phyloP scores from a whole-genome alignment of 495 filamentous ascomycete genomes.

The Margaritispora aquatica region DNA sequence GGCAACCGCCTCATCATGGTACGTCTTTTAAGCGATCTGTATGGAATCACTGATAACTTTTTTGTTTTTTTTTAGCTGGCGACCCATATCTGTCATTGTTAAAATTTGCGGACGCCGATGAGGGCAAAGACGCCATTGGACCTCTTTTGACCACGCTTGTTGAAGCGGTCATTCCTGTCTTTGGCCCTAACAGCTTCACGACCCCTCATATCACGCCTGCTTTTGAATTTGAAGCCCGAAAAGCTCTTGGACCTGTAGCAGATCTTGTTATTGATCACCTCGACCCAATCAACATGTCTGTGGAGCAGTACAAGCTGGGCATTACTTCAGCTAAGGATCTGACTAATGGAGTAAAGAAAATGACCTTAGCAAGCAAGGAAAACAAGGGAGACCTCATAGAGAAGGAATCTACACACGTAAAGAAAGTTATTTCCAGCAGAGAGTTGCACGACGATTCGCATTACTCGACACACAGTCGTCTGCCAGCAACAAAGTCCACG shows the following conservation, averaged over 20 bases:
- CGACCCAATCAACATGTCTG: slow-evolving; percentile 22
- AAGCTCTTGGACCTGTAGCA: slow-evolving; percentile 24
- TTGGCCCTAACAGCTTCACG: slow-evolving; percentile 31
- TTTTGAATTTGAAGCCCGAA: slow-evolving; percentile 27
- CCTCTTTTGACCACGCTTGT: slow-evolving; percentile 37
- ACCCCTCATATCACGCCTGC: slow-evolving; percentile 13
- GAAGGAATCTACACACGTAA: neutral
- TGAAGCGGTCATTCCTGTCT: slow-evolving; percentile 36
- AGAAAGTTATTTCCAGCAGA: slow-evolving; percentile 6
- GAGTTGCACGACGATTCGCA: slow-evolving; percentile 15
- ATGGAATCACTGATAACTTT: too few species aligned
- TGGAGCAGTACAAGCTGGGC: neutral
- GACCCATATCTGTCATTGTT: slow-evolving; percentile 38
- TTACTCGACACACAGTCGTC: neutral
- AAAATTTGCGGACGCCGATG: slow-evolving; percentile 37
- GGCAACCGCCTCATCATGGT: slow-evolving; percentile 25
- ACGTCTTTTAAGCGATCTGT: slow-evolving; percentile 6
- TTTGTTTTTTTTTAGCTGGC: slow-evolving; percentile 19
- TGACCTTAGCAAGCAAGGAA: neutral
- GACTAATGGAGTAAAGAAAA: neutral
- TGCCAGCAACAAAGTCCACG: neutral
- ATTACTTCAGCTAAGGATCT: neutral
- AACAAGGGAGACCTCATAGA: neutral
- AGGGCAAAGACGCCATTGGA: slow-evolving; percentile 33
- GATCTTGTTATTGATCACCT: slow-evolving; percentile 23